Evolutionary conservation across 495 filamentous ascomycete genomes (phyloP), one percentile per base, ranked within the genome.

Genomic region (Astrocystis sublimbata): DNA sequence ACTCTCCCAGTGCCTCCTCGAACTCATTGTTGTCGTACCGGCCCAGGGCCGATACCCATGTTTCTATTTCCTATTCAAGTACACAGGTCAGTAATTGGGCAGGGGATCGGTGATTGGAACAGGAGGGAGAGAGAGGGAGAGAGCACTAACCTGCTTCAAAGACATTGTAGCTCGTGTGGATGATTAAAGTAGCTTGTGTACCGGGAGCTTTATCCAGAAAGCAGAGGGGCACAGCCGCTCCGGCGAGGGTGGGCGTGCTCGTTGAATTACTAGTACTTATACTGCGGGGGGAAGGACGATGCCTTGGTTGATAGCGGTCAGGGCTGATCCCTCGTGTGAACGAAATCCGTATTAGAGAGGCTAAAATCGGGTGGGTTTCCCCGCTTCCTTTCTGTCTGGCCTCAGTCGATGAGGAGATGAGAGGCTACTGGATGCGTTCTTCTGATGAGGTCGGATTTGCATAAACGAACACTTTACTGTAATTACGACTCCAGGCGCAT

Each of bases 1-100:
- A 99, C 58, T 86, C 81, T 66, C 84, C 84, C 60, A 98, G 74
- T 5, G 96, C 85, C 63, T 90, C 85, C 63, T 97, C 94, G 75
- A 96, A 98, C 68, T 98, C 91, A 78, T 97, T 93, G 72, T 91
- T 91, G 76, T 99, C 94, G 78, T 98, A 99, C 70, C 89, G 88
- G 58, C 83, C 88, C 26, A 98, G 85, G 68, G 94, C 94, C 73
- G 88, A 82, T 62, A 98, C 96, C 94, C 94, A 99, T 35, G 91
- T 94, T 81, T 98, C 93, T 77, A 99, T 98, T 89, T 98, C 96
- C 93, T 98, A 75, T 46, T 8, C 6, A 13, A 7, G 13, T 26
- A 30, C 54, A 7, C 52, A 54, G 30, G 46, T 65, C 30, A 56
- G 65, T 17, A 67, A 41, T 61, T 43, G 67, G 23, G 9, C 46